Conservation (phyloP, 768 basidiomycete genomes). For the Lactifluus hygrophoroides region DNA sequence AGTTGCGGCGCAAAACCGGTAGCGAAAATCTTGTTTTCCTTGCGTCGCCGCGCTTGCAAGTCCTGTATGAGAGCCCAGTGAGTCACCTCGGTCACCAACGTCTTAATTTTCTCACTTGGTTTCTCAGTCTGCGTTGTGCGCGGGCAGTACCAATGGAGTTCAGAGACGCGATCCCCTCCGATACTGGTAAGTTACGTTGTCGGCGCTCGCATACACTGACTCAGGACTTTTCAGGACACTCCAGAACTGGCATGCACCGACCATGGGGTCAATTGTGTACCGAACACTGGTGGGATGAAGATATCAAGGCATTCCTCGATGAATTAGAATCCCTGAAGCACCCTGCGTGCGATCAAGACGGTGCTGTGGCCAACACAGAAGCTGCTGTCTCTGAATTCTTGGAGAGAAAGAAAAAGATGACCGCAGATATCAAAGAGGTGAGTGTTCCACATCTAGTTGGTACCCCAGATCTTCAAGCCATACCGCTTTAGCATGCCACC, state of each 20-base stretch:
- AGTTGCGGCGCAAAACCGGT: conserved; percentile 8
- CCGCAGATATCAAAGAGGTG: neutral
- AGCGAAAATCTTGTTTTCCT: conserved; percentile 4
- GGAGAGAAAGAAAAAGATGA: neutral
- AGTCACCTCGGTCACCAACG: neutral
- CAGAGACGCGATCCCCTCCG: neutral
- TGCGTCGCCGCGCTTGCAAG: conserved; percentile 14
- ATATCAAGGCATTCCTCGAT: neutral
- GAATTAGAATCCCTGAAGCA: neutral
- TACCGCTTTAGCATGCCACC: neutral
- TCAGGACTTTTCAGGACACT: neutral
- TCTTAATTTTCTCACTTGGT: neutral
- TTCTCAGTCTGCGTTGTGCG: conserved; percentile 1
- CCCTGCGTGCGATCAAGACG: neutral
- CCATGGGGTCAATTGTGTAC: neutral
- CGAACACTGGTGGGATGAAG: conserved; percentile 6
- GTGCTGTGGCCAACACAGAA: neutral
- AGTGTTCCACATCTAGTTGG: neutral
- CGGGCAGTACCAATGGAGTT: neutral
- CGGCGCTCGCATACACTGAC: neutral
- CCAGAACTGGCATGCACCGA: neutral
- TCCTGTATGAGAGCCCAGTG: conserved; percentile 7
- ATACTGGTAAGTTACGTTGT: neutral
- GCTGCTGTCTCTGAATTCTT: neutral
- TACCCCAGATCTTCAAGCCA: neutral